A percentile compares a stretch with the other conserved stretches of the same genome.
These are phyloP conservation scores for Hondaea fermentalgiana DNA, from an alignment of 108 stramenopile species.

Conservation along the genomic window DNA sequence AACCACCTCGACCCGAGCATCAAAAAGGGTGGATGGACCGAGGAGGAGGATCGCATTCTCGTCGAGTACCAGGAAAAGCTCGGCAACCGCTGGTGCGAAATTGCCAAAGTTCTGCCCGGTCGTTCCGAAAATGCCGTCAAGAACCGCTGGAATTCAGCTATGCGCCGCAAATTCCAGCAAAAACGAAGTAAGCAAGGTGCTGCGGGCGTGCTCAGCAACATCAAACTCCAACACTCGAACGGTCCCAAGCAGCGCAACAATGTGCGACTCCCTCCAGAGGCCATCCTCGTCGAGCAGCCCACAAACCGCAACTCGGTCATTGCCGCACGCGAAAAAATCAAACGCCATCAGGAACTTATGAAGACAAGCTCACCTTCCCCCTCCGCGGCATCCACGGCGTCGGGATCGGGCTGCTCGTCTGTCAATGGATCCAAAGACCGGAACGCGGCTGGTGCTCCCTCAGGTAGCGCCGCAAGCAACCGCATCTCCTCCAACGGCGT, in stretches of 20 bases:
- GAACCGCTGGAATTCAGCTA: conserved; percentile 54
- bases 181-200: background rate
- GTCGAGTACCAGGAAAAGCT: conserved; percentile 64
- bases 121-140: conserved; percentile 60
- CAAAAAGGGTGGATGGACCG: conserved; percentile 73
- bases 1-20: conserved; percentile 76
- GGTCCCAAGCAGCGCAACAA: background rate
- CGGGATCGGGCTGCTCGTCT: background rate
- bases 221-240: background rate
- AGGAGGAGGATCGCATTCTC: conserved; percentile 77
- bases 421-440: background rate
- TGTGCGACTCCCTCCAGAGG: conserved; percentile 1
- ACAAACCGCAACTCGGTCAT: background rate
- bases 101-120: conserved; percentile 59
- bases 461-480: background rate
- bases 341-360: background rate
- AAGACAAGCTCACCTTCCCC: background rate
- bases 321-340: conserved; percentile 7
- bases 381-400: background rate
- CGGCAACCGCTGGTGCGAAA: conserved; percentile 63
- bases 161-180: conserved; percentile 45
- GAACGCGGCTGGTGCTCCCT: background rate
- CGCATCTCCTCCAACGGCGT: background rate
- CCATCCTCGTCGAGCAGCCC: conserved; percentile 3
- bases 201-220: background rate